Evolutionary conservation across 108 stramenopile genomes (phyloP).

Genomic region (Cyclotella choctawhatcheeana): DNA sequence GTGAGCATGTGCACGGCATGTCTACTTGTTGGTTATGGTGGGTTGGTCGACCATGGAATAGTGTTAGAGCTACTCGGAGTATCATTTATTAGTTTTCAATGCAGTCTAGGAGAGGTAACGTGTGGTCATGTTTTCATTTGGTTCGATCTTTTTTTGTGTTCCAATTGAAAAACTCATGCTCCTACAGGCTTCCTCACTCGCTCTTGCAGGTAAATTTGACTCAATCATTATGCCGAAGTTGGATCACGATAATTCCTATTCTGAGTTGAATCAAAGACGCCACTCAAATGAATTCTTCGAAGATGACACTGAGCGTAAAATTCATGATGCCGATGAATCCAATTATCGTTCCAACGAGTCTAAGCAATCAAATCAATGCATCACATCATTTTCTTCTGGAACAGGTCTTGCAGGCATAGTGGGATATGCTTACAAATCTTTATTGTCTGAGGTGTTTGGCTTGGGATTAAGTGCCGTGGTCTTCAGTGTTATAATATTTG

Average conservation of each 20-base stretch:
- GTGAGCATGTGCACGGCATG: conserved; percentile 56
- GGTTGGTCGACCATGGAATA: conserved; percentile 23
- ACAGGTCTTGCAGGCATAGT: conserved; percentile 84
- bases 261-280: background rate
- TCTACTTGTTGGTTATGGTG: conserved; percentile 55
- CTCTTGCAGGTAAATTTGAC: conserved; percentile 70
- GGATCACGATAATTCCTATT: background rate
- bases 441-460: conserved; percentile 31
- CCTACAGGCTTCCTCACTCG: conserved; percentile 70
- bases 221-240: conserved; percentile 12
- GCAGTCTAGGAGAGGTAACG: conserved; percentile 80
- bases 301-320: conserved; percentile 7
- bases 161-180: background rate
- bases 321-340: no score
- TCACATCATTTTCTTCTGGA: conserved; percentile 78
- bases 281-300: conserved; percentile 25
- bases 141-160: background rate
- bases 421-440: conserved; percentile 70
- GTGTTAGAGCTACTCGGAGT: conserved; percentile 77
- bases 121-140: background rate
- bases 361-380: conserved; percentile 33
- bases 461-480: conserved; percentile 34
- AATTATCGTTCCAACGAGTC: no score
- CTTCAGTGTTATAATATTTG: conserved; percentile 36
- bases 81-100: conserved; percentile 64